Percentiles rank a stretch among this genome's conserved stretches.
phyloP scores from a whole-genome alignment of 2,329 filamentous ascomycete genomes.

The Lomentospora prolificans region DNA sequence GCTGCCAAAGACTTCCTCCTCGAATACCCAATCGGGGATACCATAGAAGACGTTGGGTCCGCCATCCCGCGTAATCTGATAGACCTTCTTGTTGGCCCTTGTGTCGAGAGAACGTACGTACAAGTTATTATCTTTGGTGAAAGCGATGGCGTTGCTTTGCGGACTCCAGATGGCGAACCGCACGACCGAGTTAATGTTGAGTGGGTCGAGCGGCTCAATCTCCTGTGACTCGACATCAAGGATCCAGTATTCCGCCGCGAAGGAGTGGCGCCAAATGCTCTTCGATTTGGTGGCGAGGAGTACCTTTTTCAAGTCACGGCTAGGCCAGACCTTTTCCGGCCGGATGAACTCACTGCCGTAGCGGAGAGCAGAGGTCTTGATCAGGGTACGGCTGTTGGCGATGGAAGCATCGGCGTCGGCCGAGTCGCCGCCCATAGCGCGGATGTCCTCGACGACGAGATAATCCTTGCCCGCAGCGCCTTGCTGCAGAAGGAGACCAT shows the following conservation, averaged over 20 bases:
- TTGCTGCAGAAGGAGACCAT: constrained; percentile 75
- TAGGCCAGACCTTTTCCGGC: constrained; percentile 62
- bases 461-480: constrained; percentile 57
- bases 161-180: constrained; percentile 90
- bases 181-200: constrained; percentile 52
- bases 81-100: constrained; percentile 40
- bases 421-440: constrained; percentile 28
- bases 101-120: constrained; percentile 56
- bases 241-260: constrained; percentile 78
- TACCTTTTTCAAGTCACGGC: constrained; percentile 75
- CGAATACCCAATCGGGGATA: constrained; percentile 95
- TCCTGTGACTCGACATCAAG: constrained; percentile 77
- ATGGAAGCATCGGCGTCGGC: constrained; percentile 14
- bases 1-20: constrained; percentile 55
- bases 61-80: constrained; percentile 76
- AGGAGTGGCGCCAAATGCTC: constrained; percentile 85
- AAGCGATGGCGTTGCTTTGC: constrained; percentile 76
- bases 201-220: constrained; percentile 67
- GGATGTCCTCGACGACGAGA: constrained; percentile 79
- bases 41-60: constrained; percentile 88
- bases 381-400: constrained; percentile 56
- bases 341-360: constrained; percentile 44
- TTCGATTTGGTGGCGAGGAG: constrained; percentile 64
- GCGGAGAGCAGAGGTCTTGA: constrained; percentile 57
- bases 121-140: constrained; percentile 83